Evolutionary conservation across 2,329 filamentous ascomycete species (phyloP).

Genomic region (Pestalotiopsis sp.): DNA sequence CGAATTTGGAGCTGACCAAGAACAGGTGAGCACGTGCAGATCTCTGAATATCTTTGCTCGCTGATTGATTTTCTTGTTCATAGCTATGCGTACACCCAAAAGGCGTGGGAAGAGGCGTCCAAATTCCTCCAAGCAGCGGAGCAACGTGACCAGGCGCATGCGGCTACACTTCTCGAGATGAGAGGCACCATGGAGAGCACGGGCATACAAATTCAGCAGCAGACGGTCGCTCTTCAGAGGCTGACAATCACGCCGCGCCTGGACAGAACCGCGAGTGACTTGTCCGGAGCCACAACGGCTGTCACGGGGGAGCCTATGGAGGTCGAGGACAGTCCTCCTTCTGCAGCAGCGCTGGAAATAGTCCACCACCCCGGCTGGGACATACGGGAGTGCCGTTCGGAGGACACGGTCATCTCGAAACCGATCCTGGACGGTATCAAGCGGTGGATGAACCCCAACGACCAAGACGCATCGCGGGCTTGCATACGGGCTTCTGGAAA

Average conservation of each 20-base stretch:
- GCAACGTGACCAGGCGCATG: background rate
- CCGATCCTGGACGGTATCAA: background rate
- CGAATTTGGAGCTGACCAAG: too few relatives aligned
- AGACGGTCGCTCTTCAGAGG: background rate
- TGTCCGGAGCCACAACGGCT: conserved; percentile 2
- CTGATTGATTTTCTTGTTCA: background rate
- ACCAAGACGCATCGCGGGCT: background rate
- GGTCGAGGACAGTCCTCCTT: background rate
- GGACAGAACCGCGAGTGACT: background rate
- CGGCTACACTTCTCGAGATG: too few relatives aligned
- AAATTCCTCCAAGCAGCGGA: too few relatives aligned
- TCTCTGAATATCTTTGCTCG: too few relatives aligned
- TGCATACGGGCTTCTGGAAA: background rate
- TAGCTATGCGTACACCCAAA: background rate
- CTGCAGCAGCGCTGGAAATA: background rate
- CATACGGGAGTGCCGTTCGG: background rate
- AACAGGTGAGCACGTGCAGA: too few relatives aligned
- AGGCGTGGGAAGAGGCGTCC: too few relatives aligned
- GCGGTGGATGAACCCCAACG: background rate
- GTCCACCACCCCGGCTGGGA: background rate
- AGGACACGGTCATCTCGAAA: background rate
- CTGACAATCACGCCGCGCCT: background rate
- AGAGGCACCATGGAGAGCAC: too few relatives aligned
- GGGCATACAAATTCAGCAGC: too few relatives aligned
- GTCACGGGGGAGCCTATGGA: background rate